phyloP scores from a whole-genome alignment of 768 basidiomycete species.

The Pisolithus marmoratus region DNA sequence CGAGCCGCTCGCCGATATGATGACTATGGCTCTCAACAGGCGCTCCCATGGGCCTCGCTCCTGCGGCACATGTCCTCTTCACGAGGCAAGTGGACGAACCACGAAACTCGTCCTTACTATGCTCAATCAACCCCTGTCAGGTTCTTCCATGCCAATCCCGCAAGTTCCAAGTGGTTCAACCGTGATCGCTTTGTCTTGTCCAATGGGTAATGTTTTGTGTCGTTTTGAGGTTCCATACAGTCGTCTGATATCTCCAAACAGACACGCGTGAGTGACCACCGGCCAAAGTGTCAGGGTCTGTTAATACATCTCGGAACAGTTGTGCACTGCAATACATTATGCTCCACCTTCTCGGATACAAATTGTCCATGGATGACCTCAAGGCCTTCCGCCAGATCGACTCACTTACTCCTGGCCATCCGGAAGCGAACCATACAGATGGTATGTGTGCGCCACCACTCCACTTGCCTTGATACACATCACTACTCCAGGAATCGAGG shows the following conservation, averaged over 20 bases:
- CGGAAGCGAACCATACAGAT: conserved; percentile 68
- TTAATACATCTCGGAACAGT: conserved; percentile 32
- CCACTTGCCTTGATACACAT: conserved; percentile 3
- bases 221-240: background rate
- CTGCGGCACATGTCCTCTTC: conserved; percentile 75
- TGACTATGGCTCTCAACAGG: conserved; percentile 35
- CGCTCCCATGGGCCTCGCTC: conserved; percentile 93
- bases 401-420: conserved; percentile 91
- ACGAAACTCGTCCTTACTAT: background rate
- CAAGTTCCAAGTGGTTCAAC: conserved; percentile 90
- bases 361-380: conserved; percentile 87
- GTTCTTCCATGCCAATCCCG: conserved; percentile 85
- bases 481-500: conserved; percentile 56
- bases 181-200: conserved; percentile 96
- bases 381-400: conserved; percentile 89
- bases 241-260: conserved; percentile 23
- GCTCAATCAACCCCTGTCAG: conserved; percentile 29
- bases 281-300: background rate
- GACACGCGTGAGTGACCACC: conserved; percentile 60
- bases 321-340: conserved; percentile 92
- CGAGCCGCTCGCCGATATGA: conserved; percentile 3
- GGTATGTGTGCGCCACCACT: conserved; percentile 30
- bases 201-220: conserved; percentile 64
- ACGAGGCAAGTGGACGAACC: conserved; percentile 43
- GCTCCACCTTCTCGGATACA: conserved; percentile 89